Percentiles rank a stretch among this genome's conserved stretches.
phyloP scores from a whole-genome alignment of 208 protist species.

The Trypanosoma conorhini region DNA sequence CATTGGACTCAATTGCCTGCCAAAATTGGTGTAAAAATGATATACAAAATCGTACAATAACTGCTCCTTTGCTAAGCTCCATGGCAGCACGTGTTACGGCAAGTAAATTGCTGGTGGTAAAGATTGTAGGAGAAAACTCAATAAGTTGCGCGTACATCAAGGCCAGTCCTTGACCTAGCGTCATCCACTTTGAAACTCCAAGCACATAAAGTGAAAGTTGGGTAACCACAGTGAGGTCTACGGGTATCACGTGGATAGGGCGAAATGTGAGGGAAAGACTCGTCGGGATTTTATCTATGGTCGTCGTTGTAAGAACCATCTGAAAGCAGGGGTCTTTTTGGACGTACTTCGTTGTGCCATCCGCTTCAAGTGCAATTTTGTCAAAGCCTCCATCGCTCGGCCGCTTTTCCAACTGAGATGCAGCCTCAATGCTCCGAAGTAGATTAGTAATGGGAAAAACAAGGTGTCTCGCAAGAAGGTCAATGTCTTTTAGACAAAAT shows the following conservation, averaged over 20 bases:
- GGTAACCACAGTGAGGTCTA: conserved; percentile 40
- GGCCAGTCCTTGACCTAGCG: conserved; percentile 42
- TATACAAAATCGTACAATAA: conserved; percentile 35
- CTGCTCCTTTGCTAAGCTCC: neutral
- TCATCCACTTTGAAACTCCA: conserved; percentile 36
- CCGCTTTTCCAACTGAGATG: conserved; percentile 14
- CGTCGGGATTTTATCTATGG: conserved; percentile 30
- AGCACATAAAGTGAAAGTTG: conserved; percentile 47
- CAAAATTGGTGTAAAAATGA: conserved; percentile 52
- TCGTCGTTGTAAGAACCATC: conserved; percentile 35
- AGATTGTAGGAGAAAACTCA: conserved; percentile 41
- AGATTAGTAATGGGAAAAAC: conserved; percentile 25
- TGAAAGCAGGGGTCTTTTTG: conserved; percentile 40
- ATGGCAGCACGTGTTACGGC: conserved; percentile 38
- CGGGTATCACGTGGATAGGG: conserved; percentile 38
- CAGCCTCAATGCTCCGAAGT: conserved; percentile 14
- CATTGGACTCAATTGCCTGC: conserved; percentile 35
- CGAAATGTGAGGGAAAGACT: conserved; percentile 42
- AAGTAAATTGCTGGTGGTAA: conserved; percentile 48
- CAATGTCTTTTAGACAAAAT: conserved; percentile 62
- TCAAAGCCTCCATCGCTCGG: neutral
- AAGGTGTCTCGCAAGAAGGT: conserved; percentile 36
- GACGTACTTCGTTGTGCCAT: conserved; percentile 25
- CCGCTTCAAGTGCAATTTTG: conserved; percentile 36
- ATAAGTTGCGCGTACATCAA: conserved; percentile 62